Evolutionary conservation across 2,329 filamentous ascomycete species (phyloP).

Genomic region (Chrysoporthe cubensis): DNA sequence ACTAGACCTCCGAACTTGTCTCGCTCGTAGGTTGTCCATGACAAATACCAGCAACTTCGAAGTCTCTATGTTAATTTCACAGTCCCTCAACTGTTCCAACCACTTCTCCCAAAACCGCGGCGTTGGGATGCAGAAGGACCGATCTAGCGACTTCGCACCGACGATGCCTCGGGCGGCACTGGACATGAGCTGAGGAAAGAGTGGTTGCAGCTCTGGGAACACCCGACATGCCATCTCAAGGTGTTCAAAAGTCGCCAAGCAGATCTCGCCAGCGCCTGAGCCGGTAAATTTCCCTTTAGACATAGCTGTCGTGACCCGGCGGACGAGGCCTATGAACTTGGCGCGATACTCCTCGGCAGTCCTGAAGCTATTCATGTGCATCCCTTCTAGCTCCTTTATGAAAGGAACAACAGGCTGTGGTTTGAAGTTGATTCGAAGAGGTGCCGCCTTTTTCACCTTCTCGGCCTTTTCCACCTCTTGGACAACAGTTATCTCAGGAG

Average conservation of each 20-base stretch:
- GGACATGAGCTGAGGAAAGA: constrained; percentile 10
- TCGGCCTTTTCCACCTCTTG: neutral
- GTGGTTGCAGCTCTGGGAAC: constrained; percentile 4
- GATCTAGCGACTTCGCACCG: constrained; percentile 1
- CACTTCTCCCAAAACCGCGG: constrained; percentile 18
- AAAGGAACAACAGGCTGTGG: constrained; percentile 19
- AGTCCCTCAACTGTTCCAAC: constrained; percentile 17
- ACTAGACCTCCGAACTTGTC: constrained; percentile 9
- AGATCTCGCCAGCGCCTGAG: constrained; percentile 17
- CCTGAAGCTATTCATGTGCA: constrained; percentile 7
- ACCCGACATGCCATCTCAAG: constrained; percentile 1
- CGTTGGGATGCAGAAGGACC: constrained; percentile 8
- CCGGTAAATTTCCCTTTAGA: constrained; percentile 17
- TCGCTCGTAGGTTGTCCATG: constrained; percentile 16
- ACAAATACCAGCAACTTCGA: constrained; percentile 18
- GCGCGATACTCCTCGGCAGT: constrained; percentile 7
- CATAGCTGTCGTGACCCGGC: constrained; percentile 7
- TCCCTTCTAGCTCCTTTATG: constrained; percentile 34
- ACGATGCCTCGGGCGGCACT: constrained; percentile 12
- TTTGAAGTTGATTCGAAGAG: neutral
- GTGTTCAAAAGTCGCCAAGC: constrained; percentile 7
- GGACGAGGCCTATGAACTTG: neutral
- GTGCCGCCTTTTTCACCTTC: neutral
- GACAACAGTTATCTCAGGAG: neutral
- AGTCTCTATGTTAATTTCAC: constrained; percentile 5